Base-by-base conservation (phyloP, 768 basidiomycete genomes). In the Mycena polygramma region DNA sequence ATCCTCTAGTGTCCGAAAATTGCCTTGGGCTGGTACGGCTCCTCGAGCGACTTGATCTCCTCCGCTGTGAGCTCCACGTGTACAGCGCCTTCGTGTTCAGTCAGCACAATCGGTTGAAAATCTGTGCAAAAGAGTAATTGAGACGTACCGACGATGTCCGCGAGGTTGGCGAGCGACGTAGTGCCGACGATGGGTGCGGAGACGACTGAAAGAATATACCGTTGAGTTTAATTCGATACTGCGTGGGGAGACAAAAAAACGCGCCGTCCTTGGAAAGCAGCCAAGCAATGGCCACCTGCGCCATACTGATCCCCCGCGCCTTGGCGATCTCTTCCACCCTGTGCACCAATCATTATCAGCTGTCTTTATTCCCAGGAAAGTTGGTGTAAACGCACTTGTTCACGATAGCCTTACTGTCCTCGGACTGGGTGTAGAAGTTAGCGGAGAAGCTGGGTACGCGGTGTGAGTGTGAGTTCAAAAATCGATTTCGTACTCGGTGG, bases 121-220 rank as follows among this genome's bases (percentile, higher is more conserved):
- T 51, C n/a, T n/a, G n/a, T n/a, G 11, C 49, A 51, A 10, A 22
- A 51, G 49, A 51, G 49, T 36, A 20, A 36, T 30, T 30, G 55
- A 37, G n/a, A 71, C 80, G 17, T 46, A 81, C 81, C 82, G 51
- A 86, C 80, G 62, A 83, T 76, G 41, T 86, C 85, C 43, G 78
- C 75, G 19, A 86, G 72, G 48, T 83, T 82, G 43, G 80, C 77
- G 14, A 84, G 57, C 58, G 76, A 83, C 1, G 83, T 86, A 1
- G 81, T 81, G 7, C 85, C 86, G 15, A 86, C 78, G 41, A 87
- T 84, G 11, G 85, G 85, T 7, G 84, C 83, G 10, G 79, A 80
- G 19, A 86, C 79, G 20, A 66, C 79, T 81, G 48, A 24, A 24
- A 51, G 49, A 51, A 51, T n/a, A n/a, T n/a, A n/a, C n/a, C n/a